Evolutionary conservation across 495 filamentous ascomycete genomes (phyloP), one percentile per base, ranked within the genome.

Genomic region (Xylaria bambusicola): DNA sequence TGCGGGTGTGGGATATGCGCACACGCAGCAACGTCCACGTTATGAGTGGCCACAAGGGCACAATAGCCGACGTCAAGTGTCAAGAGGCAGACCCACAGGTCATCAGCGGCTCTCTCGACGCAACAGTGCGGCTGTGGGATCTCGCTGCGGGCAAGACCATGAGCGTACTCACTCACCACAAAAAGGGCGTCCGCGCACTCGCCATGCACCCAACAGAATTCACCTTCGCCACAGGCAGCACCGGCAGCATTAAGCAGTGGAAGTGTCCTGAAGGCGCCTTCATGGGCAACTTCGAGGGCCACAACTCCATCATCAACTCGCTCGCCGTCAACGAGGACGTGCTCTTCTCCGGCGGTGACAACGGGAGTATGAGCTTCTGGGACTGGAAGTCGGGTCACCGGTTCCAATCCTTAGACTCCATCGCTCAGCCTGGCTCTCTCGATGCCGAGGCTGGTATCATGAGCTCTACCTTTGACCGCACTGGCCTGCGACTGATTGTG

Each of bases 281-380:
- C 72, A 99, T 99, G 95, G 92, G 97, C 76, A 98, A 98, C 74
- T 99, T 97, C 68, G 93, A 97, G 41, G 93, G 93, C 38, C 93
- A 97, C 62, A 97, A 97, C 64, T 83, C 91, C 45, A 91, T 99
- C 72, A 94, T 98, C 77, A 99, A 99, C 71, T 91, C 91, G 0
- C 73, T 99, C n/a, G 77, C 88, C 33, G 90, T 91, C 33, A 99
- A 99, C 71, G 90, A 96, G 60, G 91, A 97, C 68, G 90, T 98
- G 9, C 74, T 98, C 26, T 97, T 98, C 75, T 95, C 92, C 10
- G 95, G 95, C 10, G 93, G 89, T 47, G 95, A 99, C 63, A 95
- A 98, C 66, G 95, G 95, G 41, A 93, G 90, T 53, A 94, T 98
- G 82, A 88, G 85, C 64, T 98, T 99, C 81, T 99, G 92, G 89